Evolutionary conservation across 1,139 yeast species (phyloP).

Genomic region (Blastobotrys apis): DNA sequence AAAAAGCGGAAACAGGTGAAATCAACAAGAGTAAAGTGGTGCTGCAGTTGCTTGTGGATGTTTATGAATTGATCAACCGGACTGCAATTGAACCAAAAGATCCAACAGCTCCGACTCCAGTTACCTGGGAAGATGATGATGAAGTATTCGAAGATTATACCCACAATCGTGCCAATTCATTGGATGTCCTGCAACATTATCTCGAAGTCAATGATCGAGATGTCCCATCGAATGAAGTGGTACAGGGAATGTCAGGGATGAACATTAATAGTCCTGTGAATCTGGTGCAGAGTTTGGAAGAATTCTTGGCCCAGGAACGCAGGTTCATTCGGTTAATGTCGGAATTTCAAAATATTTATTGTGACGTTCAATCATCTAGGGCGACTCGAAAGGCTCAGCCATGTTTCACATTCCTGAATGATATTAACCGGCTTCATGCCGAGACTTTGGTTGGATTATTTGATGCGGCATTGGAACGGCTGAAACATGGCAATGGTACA

Average conservation of each 20-base stretch:
- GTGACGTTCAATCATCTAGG: conserved; percentile 11
- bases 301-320: conserved; percentile 24
- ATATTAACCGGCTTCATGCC: conserved; percentile 25
- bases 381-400: conserved; percentile 18
- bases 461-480: conserved; percentile 19
- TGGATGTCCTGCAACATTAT: conserved; percentile 24
- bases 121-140: background rate
- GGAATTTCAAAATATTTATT: conserved; percentile 25
- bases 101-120: background rate
- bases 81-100: conserved; percentile 6
- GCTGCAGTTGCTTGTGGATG: conserved; percentile 25
- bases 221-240: conserved; percentile 4
- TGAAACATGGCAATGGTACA: conserved; percentile 9
- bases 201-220: conserved; percentile 17
- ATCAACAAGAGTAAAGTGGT: conserved; percentile 23
- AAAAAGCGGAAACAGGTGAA: conserved; percentile 21
- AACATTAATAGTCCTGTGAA: conserved; percentile 5
- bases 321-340: conserved; percentile 22
- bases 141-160: conserved; percentile 2
- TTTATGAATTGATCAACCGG: conserved; percentile 23
- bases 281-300: conserved; percentile 15
- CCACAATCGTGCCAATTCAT: conserved; percentile 19
- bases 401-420: conserved; percentile 25
- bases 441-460: conserved; percentile 21
- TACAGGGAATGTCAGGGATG: conserved; percentile 1